phyloP scores from a whole-genome alignment of 2,329 filamentous ascomycete species.

The Truncatella angustata region DNA sequence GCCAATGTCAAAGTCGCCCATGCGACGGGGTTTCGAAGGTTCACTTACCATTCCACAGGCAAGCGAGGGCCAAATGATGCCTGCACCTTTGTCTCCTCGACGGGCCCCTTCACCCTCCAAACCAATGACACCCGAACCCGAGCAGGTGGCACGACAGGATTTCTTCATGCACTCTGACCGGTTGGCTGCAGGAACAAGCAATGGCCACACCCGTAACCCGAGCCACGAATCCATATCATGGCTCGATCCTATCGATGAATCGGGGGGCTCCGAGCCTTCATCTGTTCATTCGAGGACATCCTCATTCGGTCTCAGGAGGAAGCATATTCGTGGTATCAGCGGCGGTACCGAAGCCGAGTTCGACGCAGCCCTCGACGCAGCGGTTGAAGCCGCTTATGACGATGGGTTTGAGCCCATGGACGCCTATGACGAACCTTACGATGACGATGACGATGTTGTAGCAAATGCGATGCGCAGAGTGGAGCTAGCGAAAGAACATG shows the following conservation, averaged over 20 bases:
- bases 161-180: slow-evolving; percentile 29
- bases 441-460: slow-evolving; percentile 42
- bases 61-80: slow-evolving; percentile 61
- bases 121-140: slow-evolving; percentile 30
- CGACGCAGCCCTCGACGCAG: slow-evolving; percentile 89
- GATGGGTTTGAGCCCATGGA: slow-evolving; percentile 79
- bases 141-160: slow-evolving; percentile 34
- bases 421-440: slow-evolving; percentile 38
- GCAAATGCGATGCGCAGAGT: slow-evolving; percentile 63
- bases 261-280: slow-evolving; percentile 73
- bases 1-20: slow-evolving; percentile 48
- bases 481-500: slow-evolving; percentile 72
- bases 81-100: slow-evolving; percentile 68
- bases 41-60: slow-evolving; percentile 44
- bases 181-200: slow-evolving; percentile 17
- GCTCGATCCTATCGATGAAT: slow-evolving; percentile 93
- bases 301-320: slow-evolving; percentile 64
- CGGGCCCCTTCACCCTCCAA: slow-evolving; percentile 49
- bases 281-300: slow-evolving; percentile 81
- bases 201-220: slow-evolving; percentile 52
- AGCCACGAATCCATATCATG: slow-evolving; percentile 85
- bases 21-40: slow-evolving; percentile 34
- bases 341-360: slow-evolving; percentile 84
- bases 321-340: slow-evolving; percentile 66
- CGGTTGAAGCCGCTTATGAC: slow-evolving; percentile 93